Base-by-base conservation (phyloP, 148 eudicot genomes). In the Nyssa sinensis region DNA sequence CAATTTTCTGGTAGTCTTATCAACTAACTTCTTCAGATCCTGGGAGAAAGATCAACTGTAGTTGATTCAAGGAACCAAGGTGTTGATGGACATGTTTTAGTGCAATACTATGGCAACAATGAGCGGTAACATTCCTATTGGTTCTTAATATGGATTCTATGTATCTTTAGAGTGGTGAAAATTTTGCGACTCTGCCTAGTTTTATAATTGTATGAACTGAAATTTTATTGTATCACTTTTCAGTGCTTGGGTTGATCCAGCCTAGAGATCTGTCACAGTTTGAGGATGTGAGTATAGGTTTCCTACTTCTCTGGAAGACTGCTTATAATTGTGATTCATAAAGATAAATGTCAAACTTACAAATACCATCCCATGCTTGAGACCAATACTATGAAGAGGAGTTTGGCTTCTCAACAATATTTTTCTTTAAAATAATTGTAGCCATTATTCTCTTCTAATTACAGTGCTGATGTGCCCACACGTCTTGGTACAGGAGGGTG, bases 221-320 rank as follows among this genome's bases (percentile, higher is more conserved):
- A 25, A 17, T 11, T 33, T 77, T 35, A 19, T 21, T 30, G 23
- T 19, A 49, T 35, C 19, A 5, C 69, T 62, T 76, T 80, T 21
- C 76, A 72, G 77, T 66, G 79, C 67, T 75, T 75, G 76, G 79
- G 69, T 76, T 64, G 77, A 72, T 76, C 80, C 79, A 66, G 59
- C 77, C n/a, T 62, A 67, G 58, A 44, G 65, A 66, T 35, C 70
- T 76, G 35, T 76, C 80, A 66, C 65, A 37, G 62, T 75, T 76
- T 37, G 61, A 62, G 74, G 74, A 76, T 55, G 77, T 62, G 61
- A 71, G 47, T 66, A 41, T 49, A 71, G 55, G 23, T 75, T 60
- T 34, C 47, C 30, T 55, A 30, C 57, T 66, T 34, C 55, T 67
- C 44, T 51, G 14, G 35, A 64, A 3, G 59, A 35, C 35, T 4